phyloP scores from a whole-genome alignment of 2,329 filamentous ascomycete species.

The Diaporthe helianthi region DNA sequence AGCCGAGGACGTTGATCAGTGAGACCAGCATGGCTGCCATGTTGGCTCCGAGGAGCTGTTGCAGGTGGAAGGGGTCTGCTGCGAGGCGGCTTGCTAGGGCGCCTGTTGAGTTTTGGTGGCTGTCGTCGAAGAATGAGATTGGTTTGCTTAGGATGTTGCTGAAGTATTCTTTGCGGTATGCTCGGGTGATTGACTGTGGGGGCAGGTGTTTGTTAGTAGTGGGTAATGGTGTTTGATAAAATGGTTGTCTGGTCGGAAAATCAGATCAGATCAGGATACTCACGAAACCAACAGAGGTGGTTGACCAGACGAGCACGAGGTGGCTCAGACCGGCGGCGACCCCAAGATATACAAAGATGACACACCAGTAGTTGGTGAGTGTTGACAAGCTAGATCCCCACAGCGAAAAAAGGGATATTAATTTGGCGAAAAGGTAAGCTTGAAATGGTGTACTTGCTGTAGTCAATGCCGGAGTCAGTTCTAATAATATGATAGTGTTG shows the following conservation, averaged over 20 bases:
- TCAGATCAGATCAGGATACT: background rate
- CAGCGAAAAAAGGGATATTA: constrained; percentile 56
- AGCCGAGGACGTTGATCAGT: constrained; percentile 58
- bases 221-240: too few species aligned
- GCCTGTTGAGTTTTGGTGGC: constrained; percentile 52
- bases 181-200: background rate
- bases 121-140: constrained; percentile 65
- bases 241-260: background rate
- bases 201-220: background rate
- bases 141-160: constrained; percentile 64
- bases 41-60: constrained; percentile 49
- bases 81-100: constrained; percentile 63
- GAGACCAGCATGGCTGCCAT: constrained; percentile 70
- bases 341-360: constrained; percentile 24
- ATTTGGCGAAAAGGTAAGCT: constrained; percentile 61
- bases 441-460: constrained; percentile 47
- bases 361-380: constrained; percentile 29
- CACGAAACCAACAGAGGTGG: constrained; percentile 29
- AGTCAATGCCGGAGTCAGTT: background rate
- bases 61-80: constrained; percentile 63
- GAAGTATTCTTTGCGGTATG: constrained; percentile 62
- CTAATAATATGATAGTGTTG: constrained; percentile 36
- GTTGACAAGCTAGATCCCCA: constrained; percentile 12
- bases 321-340: constrained; percentile 21
- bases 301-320: constrained; percentile 29